Conservation (phyloP, 495 filamentous ascomycete species). For the Penicillium paradoxum region DNA sequence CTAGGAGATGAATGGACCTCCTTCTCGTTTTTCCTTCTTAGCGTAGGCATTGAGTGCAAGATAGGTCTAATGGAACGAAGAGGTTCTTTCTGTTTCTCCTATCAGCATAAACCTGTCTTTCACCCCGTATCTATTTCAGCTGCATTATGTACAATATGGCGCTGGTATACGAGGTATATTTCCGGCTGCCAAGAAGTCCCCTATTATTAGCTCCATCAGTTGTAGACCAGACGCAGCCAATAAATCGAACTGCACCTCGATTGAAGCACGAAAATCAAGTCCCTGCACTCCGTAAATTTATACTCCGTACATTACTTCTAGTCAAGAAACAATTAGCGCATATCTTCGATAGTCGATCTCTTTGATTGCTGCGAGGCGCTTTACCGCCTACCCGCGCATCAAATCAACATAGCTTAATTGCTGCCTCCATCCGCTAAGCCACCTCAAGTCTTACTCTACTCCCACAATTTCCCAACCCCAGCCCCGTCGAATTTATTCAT, state of each 20-base stretch:
- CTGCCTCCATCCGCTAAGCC: constrained; percentile 27
- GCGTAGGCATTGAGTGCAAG: neutral
- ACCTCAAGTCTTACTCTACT: constrained; percentile 14
- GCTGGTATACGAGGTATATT: too few relatives aligned
- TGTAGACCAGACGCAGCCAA: constrained; percentile 4
- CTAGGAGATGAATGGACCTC: neutral
- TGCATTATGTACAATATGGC: neutral
- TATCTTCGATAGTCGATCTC: neutral
- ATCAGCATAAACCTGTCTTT: neutral
- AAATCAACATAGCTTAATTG: constrained; percentile 20
- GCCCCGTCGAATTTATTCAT: constrained; percentile 7
- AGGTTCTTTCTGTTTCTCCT: neutral
- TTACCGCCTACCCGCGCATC: constrained; percentile 19
- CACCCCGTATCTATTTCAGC: neutral
- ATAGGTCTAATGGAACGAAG: neutral
- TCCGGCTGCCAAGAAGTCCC: constrained; percentile 15
- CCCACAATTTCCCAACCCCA: constrained; percentile 1
- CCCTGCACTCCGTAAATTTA: too few relatives aligned
- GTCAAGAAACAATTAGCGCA: neutral
- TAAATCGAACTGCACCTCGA: neutral
- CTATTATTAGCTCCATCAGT: constrained; percentile 15
- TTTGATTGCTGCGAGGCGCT: constrained; percentile 4
- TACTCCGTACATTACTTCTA: neutral
- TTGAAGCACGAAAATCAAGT: neutral
- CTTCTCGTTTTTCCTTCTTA: neutral